phyloP scores from a whole-genome alignment of 805 yeast species.

The Cyberlindnera bimundalis region DNA sequence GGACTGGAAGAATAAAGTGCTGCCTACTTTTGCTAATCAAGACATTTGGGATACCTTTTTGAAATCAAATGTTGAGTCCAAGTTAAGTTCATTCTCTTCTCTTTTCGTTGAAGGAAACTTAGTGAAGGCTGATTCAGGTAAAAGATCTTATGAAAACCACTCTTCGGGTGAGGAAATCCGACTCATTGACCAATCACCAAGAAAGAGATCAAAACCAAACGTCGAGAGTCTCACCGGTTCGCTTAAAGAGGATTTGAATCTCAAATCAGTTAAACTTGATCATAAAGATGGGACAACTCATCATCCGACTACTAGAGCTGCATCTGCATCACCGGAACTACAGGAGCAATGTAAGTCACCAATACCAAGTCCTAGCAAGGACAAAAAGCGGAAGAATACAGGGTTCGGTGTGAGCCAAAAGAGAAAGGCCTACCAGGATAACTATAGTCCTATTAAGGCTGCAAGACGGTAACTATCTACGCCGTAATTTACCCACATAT shows the following conservation, averaged over 20 bases:
- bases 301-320: not conserved
- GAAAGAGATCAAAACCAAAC: constrained; percentile 9
- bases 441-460: constrained; percentile 26
- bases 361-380: constrained; percentile 10
- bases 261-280: constrained; percentile 1
- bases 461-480: constrained; percentile 18
- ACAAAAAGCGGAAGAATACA: constrained; percentile 8
- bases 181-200: constrained; percentile 1
- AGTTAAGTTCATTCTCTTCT: constrained; percentile 18
- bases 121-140: constrained; percentile 1
- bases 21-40: constrained; percentile 11
- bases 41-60: constrained; percentile 26
- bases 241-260: constrained; percentile 16
- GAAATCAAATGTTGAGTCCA: constrained; percentile 7
- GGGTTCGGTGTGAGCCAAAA: constrained; percentile 26
- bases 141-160: constrained; percentile 1
- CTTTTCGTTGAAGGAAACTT: constrained; percentile 12
- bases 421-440: constrained; percentile 19
- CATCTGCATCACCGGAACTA: not conserved
- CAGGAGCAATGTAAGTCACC: not conserved
- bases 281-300: not conserved
- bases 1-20: constrained; percentile 18
- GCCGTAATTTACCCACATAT: not conserved
- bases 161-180: constrained; percentile 3
- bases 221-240: constrained; percentile 17